Evolutionary conservation across 805 yeast species (phyloP).

Genomic region (Hyphopichia homilentoma): DNA sequence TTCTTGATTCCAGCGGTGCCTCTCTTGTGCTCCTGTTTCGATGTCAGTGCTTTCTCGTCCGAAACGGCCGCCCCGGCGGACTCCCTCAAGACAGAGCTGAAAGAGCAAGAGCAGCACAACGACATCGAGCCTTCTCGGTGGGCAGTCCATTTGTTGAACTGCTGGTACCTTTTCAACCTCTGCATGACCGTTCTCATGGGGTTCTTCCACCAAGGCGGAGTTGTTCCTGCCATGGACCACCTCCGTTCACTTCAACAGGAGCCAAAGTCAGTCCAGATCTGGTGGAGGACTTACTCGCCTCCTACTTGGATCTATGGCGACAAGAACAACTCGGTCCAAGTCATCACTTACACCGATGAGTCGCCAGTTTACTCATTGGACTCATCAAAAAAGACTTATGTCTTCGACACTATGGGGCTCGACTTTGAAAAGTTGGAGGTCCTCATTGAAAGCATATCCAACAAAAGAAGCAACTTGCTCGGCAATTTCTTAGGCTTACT

Average conservation of each 20-base stretch:
- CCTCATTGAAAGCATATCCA: slow-evolving; percentile 10
- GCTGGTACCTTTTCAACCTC: slow-evolving; percentile 66
- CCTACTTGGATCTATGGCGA: slow-evolving; percentile 77
- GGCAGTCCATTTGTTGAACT: slow-evolving; percentile 16
- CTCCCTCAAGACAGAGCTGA: neutral
- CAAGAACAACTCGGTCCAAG: slow-evolving; percentile 9
- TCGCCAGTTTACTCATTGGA: slow-evolving; percentile 6
- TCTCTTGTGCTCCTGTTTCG: slow-evolving; percentile 55
- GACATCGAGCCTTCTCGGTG: slow-evolving; percentile 1
- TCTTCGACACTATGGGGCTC: slow-evolving; percentile 51
- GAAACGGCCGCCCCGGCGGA: neutral
- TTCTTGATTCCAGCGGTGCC: slow-evolving; percentile 81
- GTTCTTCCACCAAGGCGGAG: slow-evolving; percentile 84
- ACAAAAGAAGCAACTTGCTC: neutral
- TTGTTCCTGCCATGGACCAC: slow-evolving; percentile 59
- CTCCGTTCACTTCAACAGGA: slow-evolving; percentile 11
- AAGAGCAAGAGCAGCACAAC: slow-evolving; percentile 1
- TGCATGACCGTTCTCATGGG: slow-evolving; percentile 69
- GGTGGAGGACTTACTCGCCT: slow-evolving; percentile 96
- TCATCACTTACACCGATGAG: slow-evolving; percentile 11
- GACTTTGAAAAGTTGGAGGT: slow-evolving; percentile 19
- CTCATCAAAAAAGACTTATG: slow-evolving; percentile 2
- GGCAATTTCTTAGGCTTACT: neutral
- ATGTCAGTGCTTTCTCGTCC: slow-evolving; percentile 28
- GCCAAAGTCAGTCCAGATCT: slow-evolving; percentile 55